Conservation (phyloP, 2,329 filamentous ascomycete genomes). For the Thelonectria rubi region DNA sequence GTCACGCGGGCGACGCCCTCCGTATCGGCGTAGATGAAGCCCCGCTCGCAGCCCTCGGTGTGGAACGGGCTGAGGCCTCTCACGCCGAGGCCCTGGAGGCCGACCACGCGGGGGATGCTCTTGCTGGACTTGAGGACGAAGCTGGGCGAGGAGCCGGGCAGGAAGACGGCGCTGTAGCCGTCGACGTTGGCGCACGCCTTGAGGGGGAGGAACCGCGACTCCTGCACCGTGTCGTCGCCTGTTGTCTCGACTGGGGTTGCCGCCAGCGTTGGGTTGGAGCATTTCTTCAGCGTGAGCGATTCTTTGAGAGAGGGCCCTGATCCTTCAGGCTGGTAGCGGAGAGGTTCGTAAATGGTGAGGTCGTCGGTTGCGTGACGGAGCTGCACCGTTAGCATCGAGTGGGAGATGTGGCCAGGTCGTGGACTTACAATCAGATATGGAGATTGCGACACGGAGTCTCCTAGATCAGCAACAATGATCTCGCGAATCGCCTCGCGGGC, state of each 20-base stretch:
- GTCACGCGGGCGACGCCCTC: constrained; percentile 78
- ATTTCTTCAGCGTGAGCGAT: constrained; percentile 79
- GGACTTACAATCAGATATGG: constrained; percentile 82
- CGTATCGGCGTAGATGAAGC: constrained; percentile 83
- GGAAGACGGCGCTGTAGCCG: constrained; percentile 83
- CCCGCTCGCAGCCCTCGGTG: constrained; percentile 78
- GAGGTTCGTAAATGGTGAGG: constrained; percentile 86
- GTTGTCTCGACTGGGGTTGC: constrained; percentile 60
- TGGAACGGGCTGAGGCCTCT: constrained; percentile 80
- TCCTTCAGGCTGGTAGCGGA: constrained; percentile 57
- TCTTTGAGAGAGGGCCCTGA: constrained; percentile 56
- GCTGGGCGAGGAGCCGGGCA: constrained; percentile 80
- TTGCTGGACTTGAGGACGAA: constrained; percentile 86
- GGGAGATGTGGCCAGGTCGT: neutral
- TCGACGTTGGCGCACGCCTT: constrained; percentile 70
- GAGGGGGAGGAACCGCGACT: constrained; percentile 62
- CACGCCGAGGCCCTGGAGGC: constrained; percentile 73
- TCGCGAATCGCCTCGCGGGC: constrained; percentile 80
- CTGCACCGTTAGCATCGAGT: constrained; percentile 51
- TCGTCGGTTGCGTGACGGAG: constrained; percentile 83
- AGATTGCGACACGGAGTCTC: constrained; percentile 73
- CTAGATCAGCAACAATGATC: constrained; percentile 84
- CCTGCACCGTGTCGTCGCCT: constrained; percentile 60
- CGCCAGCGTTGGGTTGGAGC: constrained; percentile 73
- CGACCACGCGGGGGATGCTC: constrained; percentile 78